Conservation (phyloP, 177 flowering plant genomes). For the Vitis hybrid region DNA sequence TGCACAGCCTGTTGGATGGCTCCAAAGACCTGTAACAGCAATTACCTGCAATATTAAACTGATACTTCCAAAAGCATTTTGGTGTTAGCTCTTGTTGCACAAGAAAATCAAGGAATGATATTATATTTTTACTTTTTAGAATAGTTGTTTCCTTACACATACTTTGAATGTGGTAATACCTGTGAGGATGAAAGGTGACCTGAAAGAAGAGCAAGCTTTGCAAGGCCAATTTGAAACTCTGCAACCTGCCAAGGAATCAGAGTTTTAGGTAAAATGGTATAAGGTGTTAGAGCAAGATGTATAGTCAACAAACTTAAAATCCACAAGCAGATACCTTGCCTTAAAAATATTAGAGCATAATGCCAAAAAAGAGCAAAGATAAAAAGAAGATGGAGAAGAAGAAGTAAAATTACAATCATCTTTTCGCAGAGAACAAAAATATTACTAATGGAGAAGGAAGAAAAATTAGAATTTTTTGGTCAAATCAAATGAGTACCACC, state of each 20-base stretch:
- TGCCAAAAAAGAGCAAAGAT: no score
- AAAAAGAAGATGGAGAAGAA: no score
- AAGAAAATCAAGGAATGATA: background rate
- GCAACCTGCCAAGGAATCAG: conserved; percentile 51
- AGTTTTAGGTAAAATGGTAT: background rate
- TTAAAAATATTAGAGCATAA: background rate
- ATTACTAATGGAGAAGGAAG: no score
- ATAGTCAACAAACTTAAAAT: background rate
- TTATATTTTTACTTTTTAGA: no score
- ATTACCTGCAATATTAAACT: conserved; percentile 9
- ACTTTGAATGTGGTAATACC: conserved; percentile 38
- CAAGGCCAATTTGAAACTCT: conserved; percentile 92
- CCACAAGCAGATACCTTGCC: background rate
- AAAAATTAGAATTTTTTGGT: no score
- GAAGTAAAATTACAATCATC: no score
- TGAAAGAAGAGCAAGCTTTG: conserved; percentile 65
- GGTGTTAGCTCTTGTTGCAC: background rate
- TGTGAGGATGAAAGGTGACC: conserved; percentile 69
- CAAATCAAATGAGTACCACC: no score
- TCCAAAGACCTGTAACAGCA: conserved; percentile 66
- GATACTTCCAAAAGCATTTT: background rate
- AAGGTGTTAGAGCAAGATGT: no score
- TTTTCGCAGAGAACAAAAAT: no score
- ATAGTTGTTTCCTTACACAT: no score
- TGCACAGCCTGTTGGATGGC: conserved; percentile 85